Percentiles rank a stretch among this genome's conserved stretches.
These are phyloP conservation scores for Suillus tomentosus DNA, from an alignment of 768 basidiomycete species.

Conservation along the genomic window DNA sequence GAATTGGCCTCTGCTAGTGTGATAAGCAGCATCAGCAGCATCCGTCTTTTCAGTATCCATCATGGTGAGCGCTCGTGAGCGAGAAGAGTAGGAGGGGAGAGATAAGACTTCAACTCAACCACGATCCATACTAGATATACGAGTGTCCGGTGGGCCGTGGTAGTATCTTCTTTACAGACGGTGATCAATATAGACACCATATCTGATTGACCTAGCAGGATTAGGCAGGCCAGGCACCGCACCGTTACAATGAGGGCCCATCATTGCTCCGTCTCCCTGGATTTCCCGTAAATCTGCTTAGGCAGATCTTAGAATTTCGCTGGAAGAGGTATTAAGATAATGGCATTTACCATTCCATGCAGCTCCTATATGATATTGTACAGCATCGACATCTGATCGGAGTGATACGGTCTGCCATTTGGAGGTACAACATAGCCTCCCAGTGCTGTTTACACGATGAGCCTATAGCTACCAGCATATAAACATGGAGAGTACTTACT, in stretches of 20 bases:
- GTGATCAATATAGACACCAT: neutral
- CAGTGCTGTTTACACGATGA: too few species aligned
- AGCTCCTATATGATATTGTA: too few species aligned
- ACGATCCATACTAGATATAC: neutral
- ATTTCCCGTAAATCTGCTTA: neutral
- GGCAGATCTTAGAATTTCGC: neutral
- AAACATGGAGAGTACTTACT: too few species aligned
- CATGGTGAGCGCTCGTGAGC: neutral
- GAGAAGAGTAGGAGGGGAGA: neutral
- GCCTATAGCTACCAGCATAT: too few species aligned
- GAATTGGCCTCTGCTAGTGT: conserved; percentile 7
- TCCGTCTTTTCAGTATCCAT: conserved; percentile 28
- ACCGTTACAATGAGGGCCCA: neutral
- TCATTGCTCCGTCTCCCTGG: neutral
- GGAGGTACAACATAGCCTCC: too few species aligned
- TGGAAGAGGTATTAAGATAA: neutral
- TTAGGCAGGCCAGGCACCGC: neutral
- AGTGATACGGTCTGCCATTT: too few species aligned
- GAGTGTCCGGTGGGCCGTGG: neutral
- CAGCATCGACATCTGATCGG: too few species aligned
- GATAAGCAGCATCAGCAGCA: neutral
- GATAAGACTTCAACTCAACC: neutral
- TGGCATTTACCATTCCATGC: too few species aligned
- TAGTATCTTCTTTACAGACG: too few species aligned
- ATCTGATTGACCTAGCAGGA: neutral